A percentile compares a stretch with the other conserved stretches of the same genome.
Evolutionary conservation across 768 basidiomycete species (phyloP).

Genomic region (Steccherinum ochraceum): DNA sequence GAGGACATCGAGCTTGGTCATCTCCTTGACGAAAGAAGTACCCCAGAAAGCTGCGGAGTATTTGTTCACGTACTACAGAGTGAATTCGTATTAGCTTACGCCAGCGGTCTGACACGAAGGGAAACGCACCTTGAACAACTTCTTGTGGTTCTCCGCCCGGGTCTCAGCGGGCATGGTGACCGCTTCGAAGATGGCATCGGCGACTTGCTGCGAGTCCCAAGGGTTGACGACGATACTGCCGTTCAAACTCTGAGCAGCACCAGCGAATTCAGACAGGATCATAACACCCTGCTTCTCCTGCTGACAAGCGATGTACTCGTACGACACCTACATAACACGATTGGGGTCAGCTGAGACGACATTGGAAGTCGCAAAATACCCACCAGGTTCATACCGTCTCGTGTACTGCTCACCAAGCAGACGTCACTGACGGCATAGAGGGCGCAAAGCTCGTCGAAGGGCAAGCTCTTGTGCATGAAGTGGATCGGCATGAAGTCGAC

Average conservation of each 20-base stretch:
- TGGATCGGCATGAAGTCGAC: constrained; percentile 99
- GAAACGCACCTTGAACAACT: constrained; percentile 72
- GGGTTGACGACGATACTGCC: constrained; percentile 97
- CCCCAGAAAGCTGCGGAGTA: constrained; percentile 94
- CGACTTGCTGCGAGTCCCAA: constrained; percentile 98
- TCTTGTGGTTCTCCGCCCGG: constrained; percentile 89
- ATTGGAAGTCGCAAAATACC: constrained; percentile 28
- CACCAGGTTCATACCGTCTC: constrained; percentile 99
- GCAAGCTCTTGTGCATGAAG: constrained; percentile 94
- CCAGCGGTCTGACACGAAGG: background rate
- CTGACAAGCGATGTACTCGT: constrained; percentile 97
- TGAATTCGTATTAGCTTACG: background rate
- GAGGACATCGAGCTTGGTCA: constrained; percentile 44
- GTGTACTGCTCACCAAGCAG: constrained; percentile 89
- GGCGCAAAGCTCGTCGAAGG: constrained; percentile 95
- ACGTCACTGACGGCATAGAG: constrained; percentile 96
- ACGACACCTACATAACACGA: constrained; percentile 66
- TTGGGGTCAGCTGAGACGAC: background rate
- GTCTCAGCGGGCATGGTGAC: constrained; percentile 80
- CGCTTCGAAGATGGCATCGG: constrained; percentile 94
- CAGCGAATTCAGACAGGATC: constrained; percentile 98
- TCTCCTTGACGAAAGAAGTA: constrained; percentile 82
- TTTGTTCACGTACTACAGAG: constrained; percentile 72
- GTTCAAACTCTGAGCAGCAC: constrained; percentile 93
- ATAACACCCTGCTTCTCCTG: constrained; percentile 90